Percentiles rank a stretch among this genome's conserved stretches.
Evolutionary conservation across 78 protist species (phyloP).

Genomic region (Dictyostelium citrinum): DNA sequence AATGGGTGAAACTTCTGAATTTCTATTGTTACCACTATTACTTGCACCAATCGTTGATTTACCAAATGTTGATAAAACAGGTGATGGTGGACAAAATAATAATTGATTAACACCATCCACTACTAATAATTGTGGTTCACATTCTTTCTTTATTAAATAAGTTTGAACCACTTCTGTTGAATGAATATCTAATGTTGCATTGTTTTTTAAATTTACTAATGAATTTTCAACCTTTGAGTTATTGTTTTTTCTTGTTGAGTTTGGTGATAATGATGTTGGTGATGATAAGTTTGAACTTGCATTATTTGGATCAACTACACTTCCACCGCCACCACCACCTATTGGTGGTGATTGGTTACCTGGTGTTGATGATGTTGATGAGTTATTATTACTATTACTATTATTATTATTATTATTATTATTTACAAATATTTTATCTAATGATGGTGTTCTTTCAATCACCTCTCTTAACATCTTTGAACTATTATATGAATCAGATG

Average conservation of each 20-base stretch:
- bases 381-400: neutral
- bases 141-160: neutral
- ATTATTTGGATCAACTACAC: neutral
- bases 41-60: neutral
- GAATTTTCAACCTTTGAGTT: neutral
- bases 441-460: neutral
- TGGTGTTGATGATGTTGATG: neutral
- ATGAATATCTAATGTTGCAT: neutral
- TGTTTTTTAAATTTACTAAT: neutral
- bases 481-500: neutral
- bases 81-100: constrained; percentile 48
- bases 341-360: neutral
- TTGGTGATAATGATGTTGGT: neutral
- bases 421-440: neutral
- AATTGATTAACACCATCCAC: constrained; percentile 1
- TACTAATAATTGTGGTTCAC: neutral
- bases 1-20: neutral
- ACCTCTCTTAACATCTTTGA: constrained; percentile 13
- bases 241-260: neutral
- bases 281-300: neutral
- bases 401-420: neutral
- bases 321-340: neutral
- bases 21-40: neutral
- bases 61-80: constrained; percentile 56
- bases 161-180: neutral